Evolutionary conservation across 2,329 filamentous ascomycete species (phyloP), one percentile per base, ranked within the genome.

Genomic region (Botrytis squamosa): DNA sequence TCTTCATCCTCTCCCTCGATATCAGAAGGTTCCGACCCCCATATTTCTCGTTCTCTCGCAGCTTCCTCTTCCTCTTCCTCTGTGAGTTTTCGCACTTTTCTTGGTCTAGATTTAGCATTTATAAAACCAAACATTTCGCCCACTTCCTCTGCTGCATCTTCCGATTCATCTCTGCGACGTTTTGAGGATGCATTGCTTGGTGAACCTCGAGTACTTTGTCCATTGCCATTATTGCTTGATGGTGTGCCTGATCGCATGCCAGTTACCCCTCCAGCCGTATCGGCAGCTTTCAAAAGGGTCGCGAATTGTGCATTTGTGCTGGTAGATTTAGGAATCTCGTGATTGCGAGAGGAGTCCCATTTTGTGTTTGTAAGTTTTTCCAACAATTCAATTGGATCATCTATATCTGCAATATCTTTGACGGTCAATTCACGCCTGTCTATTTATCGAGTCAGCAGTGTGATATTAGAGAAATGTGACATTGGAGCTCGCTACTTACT

Each of bases 41-140:
- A 81, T 62, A 80, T 78, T 68, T 78, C 78, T 36, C 70, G 74
- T 65, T 80, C 77, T 73, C 74, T 73, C 42, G 77, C 79, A 20
- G 77, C 65, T 67, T 77, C 73, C 25, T 74, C 75, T 68, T 55
- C 68, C 33, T 75, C 75, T 22, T 75, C 77, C 63, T 60, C 71
- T 70, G 75, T 69, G 25, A 60, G 46, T 62, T 63, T 75, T 33
- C 59, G 70, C 12, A 71, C 71, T 64, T 76, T 79, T 52, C 60
- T 71, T 29, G 67, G 55, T 71, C 52, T 66, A 22, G 63, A n/a
- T 59, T 67, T 63, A 10, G 67, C 66, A 46, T 63, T 22, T 60
- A 74, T 68, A 29, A 74, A 70, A 12, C 72, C 73, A 68, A 74
- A 70, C n/a, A 49, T 66, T 62, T 38, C 46, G 25, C 52, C 67